Conservation (phyloP, 1,139 yeast species). For the Blastobotrys illinoisensis region DNA sequence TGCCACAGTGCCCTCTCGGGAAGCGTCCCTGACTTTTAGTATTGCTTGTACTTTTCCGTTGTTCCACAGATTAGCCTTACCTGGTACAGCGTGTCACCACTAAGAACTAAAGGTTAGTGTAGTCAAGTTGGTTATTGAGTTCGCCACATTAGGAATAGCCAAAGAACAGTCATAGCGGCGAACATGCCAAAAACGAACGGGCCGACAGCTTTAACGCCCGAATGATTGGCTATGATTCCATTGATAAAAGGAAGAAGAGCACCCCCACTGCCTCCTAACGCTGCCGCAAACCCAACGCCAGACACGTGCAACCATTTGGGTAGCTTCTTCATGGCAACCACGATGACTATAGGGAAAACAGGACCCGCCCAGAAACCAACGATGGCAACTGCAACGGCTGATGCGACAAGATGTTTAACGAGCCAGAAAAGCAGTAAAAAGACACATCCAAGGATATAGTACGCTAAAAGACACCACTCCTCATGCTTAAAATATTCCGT, state of each 20-base stretch:
- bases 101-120: too few relatives aligned
- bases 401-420: conserved; percentile 23
- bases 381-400: conserved; percentile 40
- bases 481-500: conserved; percentile 26
- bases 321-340: conserved; percentile 55
- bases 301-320: conserved; percentile 59
- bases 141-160: conserved; percentile 19
- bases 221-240: conserved; percentile 26
- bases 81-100: too few relatives aligned
- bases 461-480: conserved; percentile 21
- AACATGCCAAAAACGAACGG: conserved; percentile 27
- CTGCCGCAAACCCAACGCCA: conserved; percentile 72
- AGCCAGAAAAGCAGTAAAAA: conserved; percentile 28
- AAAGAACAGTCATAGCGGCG: conserved; percentile 22
- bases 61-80: too few relatives aligned
- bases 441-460: conserved; percentile 19
- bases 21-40: too few relatives aligned
- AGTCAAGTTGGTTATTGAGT: too few relatives aligned
- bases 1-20: too few relatives aligned
- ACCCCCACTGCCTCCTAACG: conserved; percentile 79
- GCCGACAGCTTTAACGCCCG: conserved; percentile 27
- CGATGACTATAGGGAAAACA: conserved; percentile 67
- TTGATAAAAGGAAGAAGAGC: conserved; percentile 40
- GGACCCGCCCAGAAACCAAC: conserved; percentile 75
- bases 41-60: too few relatives aligned